A percentile compares a stretch with the other conserved stretches of the same genome.
Evolutionary conservation across 2,329 filamentous ascomycete species (phyloP).

Genomic region (Diaporthe longicolla): DNA sequence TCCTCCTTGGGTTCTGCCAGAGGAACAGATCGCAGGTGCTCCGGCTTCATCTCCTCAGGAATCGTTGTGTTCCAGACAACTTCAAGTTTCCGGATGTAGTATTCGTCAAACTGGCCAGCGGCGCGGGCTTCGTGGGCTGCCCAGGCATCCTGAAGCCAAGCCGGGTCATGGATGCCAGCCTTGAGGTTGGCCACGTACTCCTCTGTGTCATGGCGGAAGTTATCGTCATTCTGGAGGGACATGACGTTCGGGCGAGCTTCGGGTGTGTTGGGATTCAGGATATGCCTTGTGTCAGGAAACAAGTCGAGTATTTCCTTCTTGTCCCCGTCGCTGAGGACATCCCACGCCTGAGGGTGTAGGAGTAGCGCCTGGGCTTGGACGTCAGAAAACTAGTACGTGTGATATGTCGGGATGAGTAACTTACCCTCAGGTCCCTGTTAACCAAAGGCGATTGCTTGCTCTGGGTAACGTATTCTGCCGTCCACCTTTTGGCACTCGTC

Average conservation of each 20-base stretch:
- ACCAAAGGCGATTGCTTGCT: slow-evolving; percentile 54
- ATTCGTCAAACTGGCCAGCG: slow-evolving; percentile 65
- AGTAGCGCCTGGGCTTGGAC: slow-evolving; percentile 51
- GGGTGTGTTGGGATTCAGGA: slow-evolving; percentile 50
- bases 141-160: slow-evolving; percentile 68
- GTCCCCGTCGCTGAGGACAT: slow-evolving; percentile 52
- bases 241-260: slow-evolving; percentile 53
- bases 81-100: slow-evolving; percentile 60
- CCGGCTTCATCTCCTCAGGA: slow-evolving; percentile 38
- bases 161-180: slow-evolving; percentile 64
- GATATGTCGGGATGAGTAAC: slow-evolving; percentile 37
- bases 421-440: slow-evolving; percentile 52
- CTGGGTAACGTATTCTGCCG: slow-evolving; percentile 53
- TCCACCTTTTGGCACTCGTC: slow-evolving; percentile 47
- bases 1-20: background rate
- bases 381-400: slow-evolving; percentile 33
- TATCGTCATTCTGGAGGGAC: slow-evolving; percentile 57
- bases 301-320: slow-evolving; percentile 52
- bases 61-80: slow-evolving; percentile 59
- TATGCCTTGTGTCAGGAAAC: slow-evolving; percentile 53
- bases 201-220: slow-evolving; percentile 59
- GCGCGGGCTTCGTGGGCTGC: slow-evolving; percentile 63
- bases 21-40: slow-evolving; percentile 20
- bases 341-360: slow-evolving; percentile 56
- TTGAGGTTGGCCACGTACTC: slow-evolving; percentile 60